phyloP scores from a whole-genome alignment of 768 basidiomycete species.

The Strobilomyces confusus region DNA sequence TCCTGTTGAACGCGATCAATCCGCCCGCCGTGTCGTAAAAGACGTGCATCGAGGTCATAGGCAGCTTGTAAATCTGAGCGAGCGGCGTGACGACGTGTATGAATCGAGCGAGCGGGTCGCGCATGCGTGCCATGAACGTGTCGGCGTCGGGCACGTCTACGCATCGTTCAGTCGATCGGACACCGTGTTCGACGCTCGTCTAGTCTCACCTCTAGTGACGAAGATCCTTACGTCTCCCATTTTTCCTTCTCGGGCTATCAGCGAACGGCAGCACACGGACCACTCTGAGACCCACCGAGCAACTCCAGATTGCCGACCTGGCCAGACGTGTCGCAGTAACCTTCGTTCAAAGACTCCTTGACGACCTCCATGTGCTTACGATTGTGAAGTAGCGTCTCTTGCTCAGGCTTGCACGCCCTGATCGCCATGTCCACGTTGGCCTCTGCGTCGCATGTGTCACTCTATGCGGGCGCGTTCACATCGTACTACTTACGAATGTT shows the following conservation, averaged over 20 bases:
- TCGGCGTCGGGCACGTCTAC: constrained; percentile 55
- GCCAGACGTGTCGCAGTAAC: constrained; percentile 79
- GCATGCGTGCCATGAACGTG: constrained; percentile 48
- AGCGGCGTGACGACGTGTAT: constrained; percentile 65
- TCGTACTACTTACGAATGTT: constrained; percentile 37
- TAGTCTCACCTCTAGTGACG: constrained; percentile 51
- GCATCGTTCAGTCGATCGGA: constrained; percentile 1
- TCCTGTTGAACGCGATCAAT: not conserved
- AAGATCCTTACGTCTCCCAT: constrained; percentile 63
- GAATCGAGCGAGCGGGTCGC: constrained; percentile 65
- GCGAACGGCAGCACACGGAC: not conserved
- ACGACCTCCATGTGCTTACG: constrained; percentile 66
- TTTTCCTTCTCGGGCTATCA: constrained; percentile 39
- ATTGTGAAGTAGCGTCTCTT: constrained; percentile 56
- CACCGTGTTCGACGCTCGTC: not conserved
- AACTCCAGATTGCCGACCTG: constrained; percentile 54
- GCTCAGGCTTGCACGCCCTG: constrained; percentile 68
- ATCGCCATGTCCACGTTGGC: constrained; percentile 72
- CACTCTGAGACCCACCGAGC: constrained; percentile 44
- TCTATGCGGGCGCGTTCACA: not conserved
- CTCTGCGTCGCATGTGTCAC: constrained; percentile 19
- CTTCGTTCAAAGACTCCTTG: constrained; percentile 72
- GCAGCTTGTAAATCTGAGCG: constrained; percentile 67
- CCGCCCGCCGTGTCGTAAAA: constrained; percentile 70
- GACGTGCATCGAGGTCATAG: constrained; percentile 71